Base-by-base conservation (phyloP, 495 filamentous ascomycete species). In the Chaetomium tenue region DNA sequence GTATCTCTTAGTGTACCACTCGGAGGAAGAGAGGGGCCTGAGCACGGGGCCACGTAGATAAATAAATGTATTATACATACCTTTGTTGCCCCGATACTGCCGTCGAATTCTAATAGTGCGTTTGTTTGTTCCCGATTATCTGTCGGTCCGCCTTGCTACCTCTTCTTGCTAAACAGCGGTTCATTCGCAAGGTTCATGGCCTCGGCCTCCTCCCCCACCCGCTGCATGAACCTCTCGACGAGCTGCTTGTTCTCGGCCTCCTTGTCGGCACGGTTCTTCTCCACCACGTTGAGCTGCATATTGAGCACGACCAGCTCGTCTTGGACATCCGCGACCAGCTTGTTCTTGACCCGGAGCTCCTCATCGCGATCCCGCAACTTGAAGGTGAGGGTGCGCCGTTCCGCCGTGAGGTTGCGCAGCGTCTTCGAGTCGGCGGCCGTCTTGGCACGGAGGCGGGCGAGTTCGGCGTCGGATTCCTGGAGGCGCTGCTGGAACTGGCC, bases 221-320 rank as follows among this genome's bases (percentile, higher is more conserved):
- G 82, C 65, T 83, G 84, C 91, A 98, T 94, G 91, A 90, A 97
- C 52, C 93, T 84, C 70, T 92, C 88, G 58, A 97, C 86, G 42
- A 97, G 79, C 53, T 97, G 89, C 70, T 91, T 83, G 70, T 98
- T 97, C 71, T 98, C 93, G n/a, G 79, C 81, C 71, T 86, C 78
- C 61, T 95, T 77, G 69, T 86, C 87, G 65, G 83, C 82, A 6
- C 80, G 80, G 68, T 82, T 83, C 72, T 92, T 83, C 71, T 93
- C 90, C 11, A 88, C 85, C 81, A 96, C 86, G 70, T 96, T 92
- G 4, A 97, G 82, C 75, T 97, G 89, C 65, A 97, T 83, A 63
- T 91, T 91, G 53, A 96, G 76, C 3, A 91, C 86, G 46, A 93
- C 84, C 66, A 94, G 84, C 71, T 98, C 93, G 75, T 97, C 93